phyloP scores from a whole-genome alignment of 2,329 filamentous ascomycete species.

The Lasiodiplodia citricola region DNA sequence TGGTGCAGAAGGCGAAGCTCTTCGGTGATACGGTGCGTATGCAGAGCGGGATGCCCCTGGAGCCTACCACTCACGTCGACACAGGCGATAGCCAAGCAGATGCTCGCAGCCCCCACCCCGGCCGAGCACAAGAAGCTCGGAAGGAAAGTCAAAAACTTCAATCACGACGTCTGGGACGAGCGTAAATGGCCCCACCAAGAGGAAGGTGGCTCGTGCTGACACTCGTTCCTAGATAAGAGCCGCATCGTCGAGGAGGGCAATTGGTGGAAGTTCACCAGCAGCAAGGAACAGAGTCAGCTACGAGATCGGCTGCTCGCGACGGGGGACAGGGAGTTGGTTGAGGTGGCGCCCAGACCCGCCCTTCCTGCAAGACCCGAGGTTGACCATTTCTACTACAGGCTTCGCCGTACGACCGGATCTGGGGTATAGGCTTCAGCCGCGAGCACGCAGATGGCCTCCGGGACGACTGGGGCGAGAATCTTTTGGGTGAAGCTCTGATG shows the following conservation, averaged over 20 bases:
- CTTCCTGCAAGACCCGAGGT: neutral
- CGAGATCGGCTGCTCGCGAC: slow-evolving; percentile 60
- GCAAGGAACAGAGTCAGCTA: slow-evolving; percentile 52
- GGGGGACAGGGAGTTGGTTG: slow-evolving; percentile 65
- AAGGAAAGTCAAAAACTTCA: slow-evolving; percentile 60
- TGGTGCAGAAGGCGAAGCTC: slow-evolving; percentile 51
- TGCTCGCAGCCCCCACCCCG: slow-evolving; percentile 57
- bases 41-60: neutral
- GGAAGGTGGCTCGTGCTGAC: neutral
- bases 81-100: slow-evolving; percentile 50
- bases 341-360: slow-evolving; percentile 52
- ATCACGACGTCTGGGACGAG: slow-evolving; percentile 57
- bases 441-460: slow-evolving; percentile 55
- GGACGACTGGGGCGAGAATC: slow-evolving; percentile 66
- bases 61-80: neutral
- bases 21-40: slow-evolving; percentile 47
- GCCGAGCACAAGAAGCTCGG: slow-evolving; percentile 61
- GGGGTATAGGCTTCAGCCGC: slow-evolving; percentile 68
- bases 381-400: slow-evolving; percentile 31
- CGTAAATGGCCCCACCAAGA: slow-evolving; percentile 29
- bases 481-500: slow-evolving; percentile 68
- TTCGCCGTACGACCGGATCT: slow-evolving; percentile 59
- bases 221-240: slow-evolving; percentile 2
- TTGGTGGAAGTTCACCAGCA: slow-evolving; percentile 59
- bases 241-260: slow-evolving; percentile 64